Evolutionary conservation across 345 rosid species (phyloP).

Genomic region (Acer negundo): DNA sequence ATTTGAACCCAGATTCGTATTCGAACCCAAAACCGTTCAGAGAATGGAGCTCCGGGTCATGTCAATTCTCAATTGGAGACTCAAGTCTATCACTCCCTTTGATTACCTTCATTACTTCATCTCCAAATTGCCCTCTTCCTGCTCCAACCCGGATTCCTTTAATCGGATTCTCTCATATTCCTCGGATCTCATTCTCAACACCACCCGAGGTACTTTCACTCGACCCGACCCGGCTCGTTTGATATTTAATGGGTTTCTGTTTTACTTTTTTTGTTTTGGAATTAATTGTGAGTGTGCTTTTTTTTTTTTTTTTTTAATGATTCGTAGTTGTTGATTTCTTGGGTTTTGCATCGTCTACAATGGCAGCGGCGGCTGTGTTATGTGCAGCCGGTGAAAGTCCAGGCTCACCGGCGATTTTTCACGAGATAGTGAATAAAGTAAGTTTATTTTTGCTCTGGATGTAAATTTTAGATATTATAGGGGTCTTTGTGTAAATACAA

Average conservation of each 20-base stretch:
- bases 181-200: slow-evolving; percentile 54
- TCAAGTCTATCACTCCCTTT: slow-evolving; percentile 59
- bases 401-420: slow-evolving; percentile 20
- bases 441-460: slow-evolving; percentile 2
- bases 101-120: slow-evolving; percentile 52
- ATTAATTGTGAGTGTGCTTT: background rate
- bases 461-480: background rate
- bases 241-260: background rate
- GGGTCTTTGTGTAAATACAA: slow-evolving; percentile 20
- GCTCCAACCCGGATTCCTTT: slow-evolving; percentile 14
- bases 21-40: slow-evolving; percentile 53
- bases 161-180: slow-evolving; percentile 37
- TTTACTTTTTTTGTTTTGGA: background rate
- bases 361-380: slow-evolving; percentile 59
- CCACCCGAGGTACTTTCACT: slow-evolving; percentile 49
- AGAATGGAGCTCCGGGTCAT: slow-evolving; percentile 62
- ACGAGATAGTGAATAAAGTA: slow-evolving; percentile 45
- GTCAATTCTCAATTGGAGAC: slow-evolving; percentile 55
- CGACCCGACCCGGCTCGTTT: background rate
- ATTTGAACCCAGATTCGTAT: slow-evolving; percentile 52
- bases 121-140: slow-evolving; percentile 34
- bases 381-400: slow-evolving; percentile 38
- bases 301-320: background rate
- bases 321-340: slow-evolving; percentile 58
- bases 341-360: slow-evolving; percentile 48